Base-by-base conservation (phyloP, 2,329 filamentous ascomycete species). In the Neopestalotiopsis clavispora region DNA sequence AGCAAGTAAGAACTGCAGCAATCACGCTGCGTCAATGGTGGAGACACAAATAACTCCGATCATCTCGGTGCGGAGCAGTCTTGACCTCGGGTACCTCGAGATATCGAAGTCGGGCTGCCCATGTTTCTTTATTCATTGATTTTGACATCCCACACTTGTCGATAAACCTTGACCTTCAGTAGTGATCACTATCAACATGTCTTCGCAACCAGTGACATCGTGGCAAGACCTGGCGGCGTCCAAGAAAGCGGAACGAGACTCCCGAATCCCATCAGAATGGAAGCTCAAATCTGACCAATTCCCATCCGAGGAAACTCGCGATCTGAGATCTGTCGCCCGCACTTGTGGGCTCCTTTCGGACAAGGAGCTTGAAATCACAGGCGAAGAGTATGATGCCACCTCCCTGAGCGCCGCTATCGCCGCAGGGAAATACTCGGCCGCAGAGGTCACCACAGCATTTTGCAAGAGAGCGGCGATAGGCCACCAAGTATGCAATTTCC, bases 211-310 rank as follows among this genome's bases (percentile, higher is more conserved):
- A 30, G 68, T 59, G 60, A 71, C 71, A 56, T 69, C 73, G 34
- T 74, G 73, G 73, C 69, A 72, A 64, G 72, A 74, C 56, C 66
- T 74, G 4, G 68, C 71, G 34, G 72, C 69, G 3, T 70, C 71
- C 3, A 74, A 74, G 67, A 52, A 68, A 20, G 70, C 69, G 34
- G 72, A 74, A 60, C 71, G 40, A 34, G 71, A 71, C 42, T 68
- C 72, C 1, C 70, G 72, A 14, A 74, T 74, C 65, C 73, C 71
- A 4, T 30, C 49, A 20, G 72, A 74, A 68, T 74, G 73, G 73
- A 73, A 71, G 32, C 49, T 74, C 34, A 74, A 73, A 66, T 45
- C 63, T 23, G 71, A 69, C 45, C 45, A 70, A 30, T 60, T 74
- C 3, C 71, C 73, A 4, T 52, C 71, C 6, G 71, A 72, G 23